Evolutionary conservation across 2,329 filamentous ascomycete genomes (phyloP).

Genomic region (Penicillium hordei): DNA sequence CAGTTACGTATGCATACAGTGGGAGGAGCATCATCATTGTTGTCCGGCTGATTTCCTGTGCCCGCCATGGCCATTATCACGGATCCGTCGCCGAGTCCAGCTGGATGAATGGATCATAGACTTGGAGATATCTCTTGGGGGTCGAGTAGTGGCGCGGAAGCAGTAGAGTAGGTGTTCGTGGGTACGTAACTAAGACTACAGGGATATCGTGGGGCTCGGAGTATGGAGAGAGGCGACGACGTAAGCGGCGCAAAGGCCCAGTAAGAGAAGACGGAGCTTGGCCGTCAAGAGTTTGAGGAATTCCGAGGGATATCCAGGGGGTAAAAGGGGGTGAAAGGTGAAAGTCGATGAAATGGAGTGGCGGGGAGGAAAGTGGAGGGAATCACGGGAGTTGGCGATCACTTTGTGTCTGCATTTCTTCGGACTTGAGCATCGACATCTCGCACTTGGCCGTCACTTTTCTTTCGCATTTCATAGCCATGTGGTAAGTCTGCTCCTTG

Average conservation of each 20-base stretch:
- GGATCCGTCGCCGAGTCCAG: conserved; percentile 25
- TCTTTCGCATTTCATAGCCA: conserved; percentile 9
- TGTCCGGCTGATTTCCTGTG: conserved; percentile 33
- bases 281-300: conserved; percentile 1
- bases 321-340: conserved; percentile 12
- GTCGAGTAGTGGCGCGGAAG: not conserved
- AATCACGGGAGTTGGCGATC: conserved; percentile 29
- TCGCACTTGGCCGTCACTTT: not conserved
- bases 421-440: conserved; percentile 1
- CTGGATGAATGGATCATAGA: conserved; percentile 32
- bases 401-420: conserved; percentile 20
- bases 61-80: conserved; percentile 38
- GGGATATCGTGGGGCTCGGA: conserved; percentile 12
- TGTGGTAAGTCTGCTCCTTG: conserved; percentile 28
- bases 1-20: conserved; percentile 34
- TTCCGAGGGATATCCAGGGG: not conserved
- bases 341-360: conserved; percentile 19
- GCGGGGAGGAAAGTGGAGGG: conserved; percentile 29
- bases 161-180: conserved; percentile 9
- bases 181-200: conserved; percentile 9
- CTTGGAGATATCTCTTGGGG: conserved; percentile 12
- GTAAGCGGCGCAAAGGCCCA: conserved; percentile 15
- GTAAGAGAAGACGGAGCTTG: conserved; percentile 3
- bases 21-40: conserved; percentile 38
- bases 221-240: not conserved